A percentile compares a stretch with the other conserved stretches of the same genome.
These are phyloP conservation scores for Umbilicus rupestris DNA, from an alignment of 164 flowering plant genomes.

Conservation along the genomic window DNA sequence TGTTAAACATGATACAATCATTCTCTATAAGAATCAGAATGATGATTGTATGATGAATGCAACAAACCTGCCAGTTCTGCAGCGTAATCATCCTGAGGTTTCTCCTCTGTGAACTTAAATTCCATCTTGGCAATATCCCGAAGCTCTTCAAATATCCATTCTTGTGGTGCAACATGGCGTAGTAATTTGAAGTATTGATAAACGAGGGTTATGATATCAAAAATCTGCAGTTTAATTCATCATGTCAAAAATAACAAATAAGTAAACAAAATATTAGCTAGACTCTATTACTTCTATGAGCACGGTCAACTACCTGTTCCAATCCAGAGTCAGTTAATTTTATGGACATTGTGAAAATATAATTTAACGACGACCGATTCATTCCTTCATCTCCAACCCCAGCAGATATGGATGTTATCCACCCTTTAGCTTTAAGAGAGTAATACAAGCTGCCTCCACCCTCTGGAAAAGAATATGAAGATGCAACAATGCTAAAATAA, in stretches of 20 bases:
- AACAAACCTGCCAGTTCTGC: conserved; percentile 80
- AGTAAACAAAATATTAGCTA: background rate
- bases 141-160: conserved; percentile 91
- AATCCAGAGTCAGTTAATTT: conserved; percentile 81
- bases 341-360: conserved; percentile 72
- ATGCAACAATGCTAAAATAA: background rate
- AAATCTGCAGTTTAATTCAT: conserved; percentile 35
- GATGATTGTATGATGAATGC: background rate
- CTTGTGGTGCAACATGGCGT: conserved; percentile 56
- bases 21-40: background rate
- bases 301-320: conserved; percentile 54
- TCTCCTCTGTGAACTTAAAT: conserved; percentile 84
- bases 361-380: conserved; percentile 71
- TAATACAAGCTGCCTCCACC: conserved; percentile 82
- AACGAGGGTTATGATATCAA: conserved; percentile 68
- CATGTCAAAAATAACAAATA: background rate
- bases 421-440: conserved; percentile 77
- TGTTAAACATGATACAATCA: background rate
- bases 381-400: conserved; percentile 95
- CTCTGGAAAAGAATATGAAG: conserved; percentile 43
- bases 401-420: conserved; percentile 89
- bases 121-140: conserved; percentile 93
- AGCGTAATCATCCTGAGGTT: conserved; percentile 98
- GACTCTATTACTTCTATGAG: background rate
- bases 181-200: conserved; percentile 84